Conservation (phyloP, 129 eudicot genomes). For the Flaveria trinervia region DNA sequence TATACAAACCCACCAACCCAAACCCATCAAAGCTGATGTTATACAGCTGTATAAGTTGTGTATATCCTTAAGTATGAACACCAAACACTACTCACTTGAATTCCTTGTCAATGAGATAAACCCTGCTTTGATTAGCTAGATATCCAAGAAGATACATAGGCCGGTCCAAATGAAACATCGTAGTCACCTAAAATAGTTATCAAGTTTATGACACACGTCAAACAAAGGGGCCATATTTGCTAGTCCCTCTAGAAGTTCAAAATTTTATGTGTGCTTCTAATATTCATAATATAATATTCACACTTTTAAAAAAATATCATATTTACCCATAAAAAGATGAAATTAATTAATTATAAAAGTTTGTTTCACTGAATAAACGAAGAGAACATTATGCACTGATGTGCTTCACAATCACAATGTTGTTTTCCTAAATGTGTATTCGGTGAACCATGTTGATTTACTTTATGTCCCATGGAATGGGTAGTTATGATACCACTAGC, state of each 20-base stretch:
- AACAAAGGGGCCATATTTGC: neutral
- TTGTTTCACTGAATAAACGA: neutral
- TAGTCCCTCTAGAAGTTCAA: neutral
- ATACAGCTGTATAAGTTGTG: neutral
- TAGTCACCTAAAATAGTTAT: constrained; percentile 63
- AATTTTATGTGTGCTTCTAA: neutral
- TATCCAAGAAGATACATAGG: constrained; percentile 97
- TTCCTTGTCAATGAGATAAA: constrained; percentile 90
- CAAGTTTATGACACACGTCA: constrained; percentile 2
- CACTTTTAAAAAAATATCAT: neutral
- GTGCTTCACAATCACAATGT: neutral
- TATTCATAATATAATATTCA: neutral
- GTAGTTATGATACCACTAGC: neutral
- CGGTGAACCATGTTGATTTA: neutral
- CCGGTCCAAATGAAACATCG: constrained; percentile 95
- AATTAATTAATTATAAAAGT: neutral
- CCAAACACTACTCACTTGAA: constrained; percentile 67
- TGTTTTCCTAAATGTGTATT: neutral
- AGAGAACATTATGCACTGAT: neutral
- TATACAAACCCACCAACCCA: neutral
- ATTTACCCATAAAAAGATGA: neutral
- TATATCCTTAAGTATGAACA: constrained; percentile 14
- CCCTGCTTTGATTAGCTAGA: constrained; percentile 91
- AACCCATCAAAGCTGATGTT: neutral
- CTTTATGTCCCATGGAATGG: neutral